These are phyloP conservation scores for Cryptococcus deneoformans DNA, from an alignment of 1,284 basidiomycete species.

Conservation along the genomic window DNA sequence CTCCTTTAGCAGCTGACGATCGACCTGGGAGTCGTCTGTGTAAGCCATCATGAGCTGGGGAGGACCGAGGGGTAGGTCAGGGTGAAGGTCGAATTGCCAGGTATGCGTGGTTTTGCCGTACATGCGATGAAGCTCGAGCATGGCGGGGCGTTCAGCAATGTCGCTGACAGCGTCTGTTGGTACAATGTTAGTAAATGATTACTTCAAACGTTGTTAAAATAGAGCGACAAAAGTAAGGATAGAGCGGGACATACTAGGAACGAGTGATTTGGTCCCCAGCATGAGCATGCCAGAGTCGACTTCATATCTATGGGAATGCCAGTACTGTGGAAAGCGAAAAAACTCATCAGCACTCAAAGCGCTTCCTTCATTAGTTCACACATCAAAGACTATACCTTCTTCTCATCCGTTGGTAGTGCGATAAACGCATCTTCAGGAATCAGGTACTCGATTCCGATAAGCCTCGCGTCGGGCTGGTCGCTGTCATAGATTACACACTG, in stretches of 20 bases:
- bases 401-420: conserved; percentile 41
- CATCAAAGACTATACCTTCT: conserved; percentile 19
- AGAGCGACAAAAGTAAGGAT: background rate
- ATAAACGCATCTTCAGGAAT: conserved; percentile 43
- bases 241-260: conserved; percentile 47
- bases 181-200: background rate
- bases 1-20: conserved; percentile 39
- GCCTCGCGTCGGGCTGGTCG: conserved; percentile 39
- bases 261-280: conserved; percentile 49
- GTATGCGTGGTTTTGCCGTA: conserved; percentile 59
- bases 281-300: conserved; percentile 55
- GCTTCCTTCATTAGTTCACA: too few relatives aligned
- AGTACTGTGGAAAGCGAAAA: conserved; percentile 20
- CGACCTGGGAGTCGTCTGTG: conserved; percentile 50
- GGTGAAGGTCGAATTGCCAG: conserved; percentile 52
- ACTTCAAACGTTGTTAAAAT: background rate
- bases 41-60: conserved; percentile 56
- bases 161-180: conserved; percentile 35
- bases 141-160: conserved; percentile 52
- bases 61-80: conserved; percentile 56
- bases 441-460: conserved; percentile 51
- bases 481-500: conserved; percentile 50
- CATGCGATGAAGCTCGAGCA: conserved; percentile 55
- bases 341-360: too few relatives aligned
- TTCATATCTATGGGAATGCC: conserved; percentile 49